These are phyloP conservation scores for Akanthomyces lecanii DNA, from an alignment of 2,329 filamentous ascomycete species.

Conservation along the genomic window DNA sequence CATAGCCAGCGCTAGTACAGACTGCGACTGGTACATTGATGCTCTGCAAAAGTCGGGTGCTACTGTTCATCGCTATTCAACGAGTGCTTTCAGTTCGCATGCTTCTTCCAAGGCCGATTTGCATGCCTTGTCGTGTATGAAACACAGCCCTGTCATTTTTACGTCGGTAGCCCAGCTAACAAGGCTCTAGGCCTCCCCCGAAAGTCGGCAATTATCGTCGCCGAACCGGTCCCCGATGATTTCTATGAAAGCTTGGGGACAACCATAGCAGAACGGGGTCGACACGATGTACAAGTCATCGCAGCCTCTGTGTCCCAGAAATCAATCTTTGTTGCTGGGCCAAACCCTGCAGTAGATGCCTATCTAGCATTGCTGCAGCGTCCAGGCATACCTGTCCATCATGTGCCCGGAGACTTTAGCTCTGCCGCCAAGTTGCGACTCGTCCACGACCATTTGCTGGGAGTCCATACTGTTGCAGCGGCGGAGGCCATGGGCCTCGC, in stretches of 20 bases:
- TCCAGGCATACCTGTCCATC: not conserved
- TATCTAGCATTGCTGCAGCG: not conserved
- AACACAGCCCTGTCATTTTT: not conserved
- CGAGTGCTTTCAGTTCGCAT: not conserved
- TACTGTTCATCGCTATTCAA: not conserved
- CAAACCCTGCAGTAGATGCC: not conserved
- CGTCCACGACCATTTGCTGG: conserved; percentile 49
- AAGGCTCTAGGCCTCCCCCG: not conserved
- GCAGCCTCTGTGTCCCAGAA: not conserved
- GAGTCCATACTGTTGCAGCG: conserved; percentile 47
- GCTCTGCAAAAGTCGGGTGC: not conserved
- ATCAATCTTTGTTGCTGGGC: conserved; percentile 1
- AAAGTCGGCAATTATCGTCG: not conserved
- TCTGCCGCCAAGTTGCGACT: conserved; percentile 43
- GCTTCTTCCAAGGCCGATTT: not conserved
- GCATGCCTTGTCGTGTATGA: not conserved
- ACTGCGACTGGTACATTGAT: not conserved
- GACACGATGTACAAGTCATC: not conserved
- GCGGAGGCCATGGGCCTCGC: conserved; percentile 51
- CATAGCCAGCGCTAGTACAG: not conserved
- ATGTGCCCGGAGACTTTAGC: not conserved
- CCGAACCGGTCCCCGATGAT: not conserved
- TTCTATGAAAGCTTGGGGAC: not conserved
- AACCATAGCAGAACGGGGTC: not conserved
- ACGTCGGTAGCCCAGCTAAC: not conserved